A percentile compares a stretch with the other conserved stretches of the same genome.
These are phyloP conservation scores for Suillus paluster DNA, from an alignment of 768 basidiomycete genomes.

Conservation along the genomic window DNA sequence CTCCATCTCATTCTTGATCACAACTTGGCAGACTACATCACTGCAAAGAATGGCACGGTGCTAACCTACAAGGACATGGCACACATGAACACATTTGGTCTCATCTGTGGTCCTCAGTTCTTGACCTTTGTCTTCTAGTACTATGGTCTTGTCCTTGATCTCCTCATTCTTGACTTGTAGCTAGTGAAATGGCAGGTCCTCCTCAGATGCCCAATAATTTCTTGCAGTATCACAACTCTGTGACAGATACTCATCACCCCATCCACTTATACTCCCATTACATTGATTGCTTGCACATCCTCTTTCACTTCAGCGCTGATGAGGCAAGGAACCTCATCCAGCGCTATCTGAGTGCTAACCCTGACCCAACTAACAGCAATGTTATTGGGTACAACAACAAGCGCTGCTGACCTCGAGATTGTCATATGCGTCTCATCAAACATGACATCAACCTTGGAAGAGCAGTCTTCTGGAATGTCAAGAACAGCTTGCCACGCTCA, in stretches of 20 bases:
- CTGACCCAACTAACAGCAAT: conserved; percentile 98
- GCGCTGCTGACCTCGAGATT: conserved; percentile 98
- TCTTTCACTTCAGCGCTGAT: conserved; percentile 98
- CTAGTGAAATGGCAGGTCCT: conserved; percentile 98
- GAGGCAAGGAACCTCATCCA: conserved; percentile 98
- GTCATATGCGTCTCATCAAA: conserved; percentile 98
- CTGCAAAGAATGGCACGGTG: conserved; percentile 97
- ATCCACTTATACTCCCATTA: conserved; percentile 98
- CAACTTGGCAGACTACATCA: conserved; percentile 99
- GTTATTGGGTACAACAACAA: conserved; percentile 99
- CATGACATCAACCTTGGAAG: conserved; percentile 98
- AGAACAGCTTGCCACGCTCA: conserved; percentile 93
- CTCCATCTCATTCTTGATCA: conserved; percentile 97
- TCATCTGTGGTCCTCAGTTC: conserved; percentile 98
- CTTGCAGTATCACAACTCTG: conserved; percentile 93
- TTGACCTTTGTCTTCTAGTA: conserved; percentile 99
- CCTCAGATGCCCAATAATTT: conserved; percentile 99
- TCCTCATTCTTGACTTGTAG: conserved; percentile 97
- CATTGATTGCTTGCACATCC: conserved; percentile 91
- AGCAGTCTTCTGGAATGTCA: conserved; percentile 99
- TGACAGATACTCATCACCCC: conserved; percentile 96
- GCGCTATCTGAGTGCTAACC: conserved; percentile 95
- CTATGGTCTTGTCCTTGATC: conserved; percentile 93
- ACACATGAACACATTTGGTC: conserved; percentile 94
- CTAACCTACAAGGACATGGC: conserved; percentile 98